Evolutionary conservation across 257 asterid species (phyloP), one percentile per base, ranked within the genome.

Genomic region (Primulina tabacum): DNA sequence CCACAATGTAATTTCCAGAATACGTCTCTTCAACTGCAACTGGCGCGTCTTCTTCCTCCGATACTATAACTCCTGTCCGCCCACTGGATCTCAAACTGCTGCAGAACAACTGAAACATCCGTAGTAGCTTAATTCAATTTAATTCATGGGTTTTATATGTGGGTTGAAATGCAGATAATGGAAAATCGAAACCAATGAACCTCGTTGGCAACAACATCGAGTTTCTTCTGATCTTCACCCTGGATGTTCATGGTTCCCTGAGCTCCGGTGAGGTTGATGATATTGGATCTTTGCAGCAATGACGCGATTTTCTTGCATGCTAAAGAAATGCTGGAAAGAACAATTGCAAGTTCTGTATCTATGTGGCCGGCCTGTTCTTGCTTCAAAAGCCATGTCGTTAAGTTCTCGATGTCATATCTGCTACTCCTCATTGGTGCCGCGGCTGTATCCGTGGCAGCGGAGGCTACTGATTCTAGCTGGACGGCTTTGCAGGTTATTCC

Each of bases 211-310:
- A 92, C 79, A 59, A 88, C 96, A 63, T 92, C 96, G 71, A 92
- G 94, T 64, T 92, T 92, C 73, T 92, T 92, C 80, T 92, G 96
- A 81, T 89, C 95, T 76, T 89, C 95, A 53, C 98, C 95, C 71
- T 92, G 96, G 78, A 87, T 62, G 66, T 92, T 92, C 28, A 85
- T 72, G 67, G 94, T 83, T 66, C 95, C 98, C 18, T 89, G 96
- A 75, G 80, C 79, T 59, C 98, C 96, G 14, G 96, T 92, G 70
- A 92, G 90, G 70, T 85, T 86, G 75, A 85, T 75, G 26, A 89
- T 88, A 81, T 78, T 88, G 60, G 97, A 86, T 62, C 96, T 77
- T 59, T 86, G 96, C 67, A 92, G 87, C 62, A 92, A 64, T 2
- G 96, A 89, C 0, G 96, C 90, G 8, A 88, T 89, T 78, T 88